phyloP scores from a whole-genome alignment of 768 basidiomycete genomes.

The Strobilomyces dryophilus region DNA sequence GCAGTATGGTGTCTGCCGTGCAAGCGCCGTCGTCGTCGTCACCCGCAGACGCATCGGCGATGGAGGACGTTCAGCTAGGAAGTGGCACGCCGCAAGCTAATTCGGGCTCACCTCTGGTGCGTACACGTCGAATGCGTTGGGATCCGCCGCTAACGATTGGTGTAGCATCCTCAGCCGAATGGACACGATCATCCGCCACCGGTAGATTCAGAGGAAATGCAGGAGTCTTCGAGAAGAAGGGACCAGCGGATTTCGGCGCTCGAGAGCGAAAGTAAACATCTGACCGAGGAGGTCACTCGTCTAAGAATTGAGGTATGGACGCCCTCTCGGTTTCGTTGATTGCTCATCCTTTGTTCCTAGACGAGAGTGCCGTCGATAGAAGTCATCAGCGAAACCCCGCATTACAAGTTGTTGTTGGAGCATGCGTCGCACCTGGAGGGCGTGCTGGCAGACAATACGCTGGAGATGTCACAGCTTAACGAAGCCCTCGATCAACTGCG shows the following conservation, averaged over 20 bases:
- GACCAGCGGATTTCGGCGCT: conserved; percentile 48
- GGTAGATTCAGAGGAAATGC: conserved; percentile 39
- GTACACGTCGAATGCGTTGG: conserved; percentile 41
- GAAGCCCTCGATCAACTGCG: conserved; percentile 42
- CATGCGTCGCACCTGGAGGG: conserved; percentile 49
- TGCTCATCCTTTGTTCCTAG: conserved; percentile 24
- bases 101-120: conserved; percentile 68
- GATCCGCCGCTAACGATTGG: conserved; percentile 34
- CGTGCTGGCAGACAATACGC: conserved; percentile 36
- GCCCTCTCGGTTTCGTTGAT: neutral
- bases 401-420: conserved; percentile 55
- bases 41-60: conserved; percentile 26
- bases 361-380: conserved; percentile 42
- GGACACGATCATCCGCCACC: conserved; percentile 38
- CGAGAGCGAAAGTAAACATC: conserved; percentile 40
- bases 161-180: conserved; percentile 41
- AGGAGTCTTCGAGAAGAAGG: conserved; percentile 19
- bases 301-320: conserved; percentile 44
- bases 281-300: conserved; percentile 43
- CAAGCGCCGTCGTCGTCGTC: conserved; percentile 37
- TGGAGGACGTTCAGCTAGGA: conserved; percentile 27
- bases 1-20: conserved; percentile 46
- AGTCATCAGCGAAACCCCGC: conserved; percentile 41
- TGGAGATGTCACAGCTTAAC: conserved; percentile 37
- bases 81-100: conserved; percentile 45